Evolutionary conservation across 345 rosid genomes (phyloP).

Genomic region (Rhodamnia rubescens): DNA sequence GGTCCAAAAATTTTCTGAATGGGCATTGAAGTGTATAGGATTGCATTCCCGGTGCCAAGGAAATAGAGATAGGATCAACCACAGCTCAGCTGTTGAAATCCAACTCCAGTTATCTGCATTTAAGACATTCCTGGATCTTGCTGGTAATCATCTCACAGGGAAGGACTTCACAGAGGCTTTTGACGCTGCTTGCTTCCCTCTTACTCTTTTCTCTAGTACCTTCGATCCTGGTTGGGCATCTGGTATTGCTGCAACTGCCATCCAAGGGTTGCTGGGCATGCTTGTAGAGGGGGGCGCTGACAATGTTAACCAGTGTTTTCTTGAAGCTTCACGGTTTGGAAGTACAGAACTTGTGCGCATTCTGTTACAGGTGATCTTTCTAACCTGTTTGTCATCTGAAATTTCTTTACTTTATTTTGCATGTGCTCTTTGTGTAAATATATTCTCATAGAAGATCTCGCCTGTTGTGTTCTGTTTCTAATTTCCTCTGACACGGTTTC

Average conservation of each 20-base stretch:
- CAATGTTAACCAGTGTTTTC: slow-evolving; percentile 91
- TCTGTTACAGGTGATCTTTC: slow-evolving; percentile 55
- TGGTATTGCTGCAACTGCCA: slow-evolving; percentile 78
- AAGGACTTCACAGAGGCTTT: slow-evolving; percentile 98
- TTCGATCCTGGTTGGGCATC: slow-evolving; percentile 96
- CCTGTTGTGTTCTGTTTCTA: neutral
- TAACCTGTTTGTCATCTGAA: neutral
- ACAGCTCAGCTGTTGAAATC: slow-evolving; percentile 70
- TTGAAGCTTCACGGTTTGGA: slow-evolving; percentile 98
- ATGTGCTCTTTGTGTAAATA: neutral
- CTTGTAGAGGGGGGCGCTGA: slow-evolving; percentile 96
- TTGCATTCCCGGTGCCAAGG: slow-evolving; percentile 86
- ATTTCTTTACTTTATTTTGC: neutral
- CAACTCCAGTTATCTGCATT: slow-evolving; percentile 91
- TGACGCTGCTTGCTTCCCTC: slow-evolving; percentile 98
- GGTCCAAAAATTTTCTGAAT: slow-evolving; percentile 93
- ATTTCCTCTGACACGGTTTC: neutral
- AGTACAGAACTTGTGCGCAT: slow-evolving; percentile 98
- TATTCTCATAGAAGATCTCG: neutral
- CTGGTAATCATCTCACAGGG: slow-evolving; percentile 82
- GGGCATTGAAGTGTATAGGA: slow-evolving; percentile 92
- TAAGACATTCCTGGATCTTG: slow-evolving; percentile 80
- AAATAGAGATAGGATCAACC: slow-evolving; percentile 43
- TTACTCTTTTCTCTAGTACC: slow-evolving; percentile 79
- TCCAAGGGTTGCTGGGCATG: slow-evolving; percentile 82